These are phyloP conservation scores for Mycena galericulata DNA, from an alignment of 768 basidiomycete species.

Conservation along the genomic window DNA sequence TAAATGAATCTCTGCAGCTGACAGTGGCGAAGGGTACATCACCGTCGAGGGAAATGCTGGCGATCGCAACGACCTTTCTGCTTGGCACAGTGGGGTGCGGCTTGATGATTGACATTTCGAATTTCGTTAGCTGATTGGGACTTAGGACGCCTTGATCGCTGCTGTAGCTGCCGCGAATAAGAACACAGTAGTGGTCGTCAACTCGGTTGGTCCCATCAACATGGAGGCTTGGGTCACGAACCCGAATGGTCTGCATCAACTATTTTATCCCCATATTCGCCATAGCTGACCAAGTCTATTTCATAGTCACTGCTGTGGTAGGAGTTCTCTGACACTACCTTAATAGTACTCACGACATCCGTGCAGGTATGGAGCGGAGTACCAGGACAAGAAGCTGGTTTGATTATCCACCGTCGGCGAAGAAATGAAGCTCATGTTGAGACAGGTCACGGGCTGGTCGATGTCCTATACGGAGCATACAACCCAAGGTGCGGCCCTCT, in stretches of 20 bases:
- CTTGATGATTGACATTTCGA: slow-evolving; percentile 5
- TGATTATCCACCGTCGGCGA: slow-evolving; percentile 10
- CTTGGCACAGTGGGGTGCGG: slow-evolving; percentile 62
- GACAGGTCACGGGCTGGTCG: slow-evolving; percentile 66
- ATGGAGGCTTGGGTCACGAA: slow-evolving; percentile 70
- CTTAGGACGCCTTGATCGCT: slow-evolving; percentile 59
- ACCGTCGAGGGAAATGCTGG: slow-evolving; percentile 65
- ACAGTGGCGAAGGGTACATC: slow-evolving; percentile 52
- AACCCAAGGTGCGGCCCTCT: slow-evolving; percentile 68
- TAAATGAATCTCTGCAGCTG: slow-evolving; percentile 13
- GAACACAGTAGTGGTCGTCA: slow-evolving; percentile 75
- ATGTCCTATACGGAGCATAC: slow-evolving; percentile 69
- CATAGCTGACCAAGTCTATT: not conserved
- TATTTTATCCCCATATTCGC: not conserved
- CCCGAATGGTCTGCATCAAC: slow-evolving; percentile 53
- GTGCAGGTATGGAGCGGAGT: slow-evolving; percentile 63
- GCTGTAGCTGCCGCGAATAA: slow-evolving; percentile 66
- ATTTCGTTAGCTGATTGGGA: not conserved
- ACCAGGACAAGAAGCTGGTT: slow-evolving; percentile 74
- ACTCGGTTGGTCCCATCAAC: slow-evolving; percentile 71
- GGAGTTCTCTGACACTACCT: slow-evolving; percentile 5
- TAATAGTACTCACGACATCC: not conserved
- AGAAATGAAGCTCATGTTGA: slow-evolving; percentile 17
- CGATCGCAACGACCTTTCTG: slow-evolving; percentile 63
- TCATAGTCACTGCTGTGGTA: slow-evolving; percentile 53